Evolutionary conservation across 768 basidiomycete species (phyloP).

Genomic region (Lyophyllum shimeji): DNA sequence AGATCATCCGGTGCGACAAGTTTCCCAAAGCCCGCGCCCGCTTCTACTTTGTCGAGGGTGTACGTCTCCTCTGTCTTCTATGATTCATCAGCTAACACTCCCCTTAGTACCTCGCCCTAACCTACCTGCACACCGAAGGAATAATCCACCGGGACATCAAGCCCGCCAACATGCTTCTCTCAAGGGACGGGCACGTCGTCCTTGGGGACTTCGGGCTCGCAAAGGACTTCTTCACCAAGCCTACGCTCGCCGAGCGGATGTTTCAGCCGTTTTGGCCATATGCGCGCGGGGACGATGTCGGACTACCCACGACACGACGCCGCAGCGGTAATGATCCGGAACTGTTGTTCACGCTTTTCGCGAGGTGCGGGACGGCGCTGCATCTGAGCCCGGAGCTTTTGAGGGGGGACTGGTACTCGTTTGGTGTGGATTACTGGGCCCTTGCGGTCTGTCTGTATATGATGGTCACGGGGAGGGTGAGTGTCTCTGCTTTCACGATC

Average conservation of each 20-base stretch:
- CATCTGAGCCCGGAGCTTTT: conserved; percentile 15
- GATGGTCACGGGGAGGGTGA: conserved; percentile 16
- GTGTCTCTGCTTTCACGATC: not conserved
- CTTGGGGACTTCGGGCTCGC: conserved; percentile 33
- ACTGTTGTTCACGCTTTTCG: conserved; percentile 1
- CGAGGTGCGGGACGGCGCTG: conserved; percentile 8
- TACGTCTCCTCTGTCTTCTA: conserved; percentile 15
- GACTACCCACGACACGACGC: not conserved
- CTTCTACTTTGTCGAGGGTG: conserved; percentile 36
- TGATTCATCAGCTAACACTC: not conserved
- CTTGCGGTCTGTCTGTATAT: conserved; percentile 9
- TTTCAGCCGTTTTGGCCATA: conserved; percentile 35
- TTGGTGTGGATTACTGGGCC: conserved; percentile 15
- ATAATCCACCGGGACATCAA: conserved; percentile 37
- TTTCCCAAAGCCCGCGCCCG: conserved; percentile 25
- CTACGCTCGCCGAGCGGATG: conserved; percentile 27
- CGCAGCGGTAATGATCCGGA: not conserved
- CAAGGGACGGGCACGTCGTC: conserved; percentile 28
- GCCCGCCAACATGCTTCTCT: conserved; percentile 33
- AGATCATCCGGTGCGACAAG: conserved; percentile 26
- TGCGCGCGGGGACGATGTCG: conserved; percentile 18
- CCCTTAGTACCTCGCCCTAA: conserved; percentile 29
- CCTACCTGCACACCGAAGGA: conserved; percentile 29
- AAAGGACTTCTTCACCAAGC: conserved; percentile 24
- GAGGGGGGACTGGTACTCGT: conserved; percentile 9